Base-by-base conservation (phyloP, 176 grass and related monocot species). In the Oryza meridionalis region DNA sequence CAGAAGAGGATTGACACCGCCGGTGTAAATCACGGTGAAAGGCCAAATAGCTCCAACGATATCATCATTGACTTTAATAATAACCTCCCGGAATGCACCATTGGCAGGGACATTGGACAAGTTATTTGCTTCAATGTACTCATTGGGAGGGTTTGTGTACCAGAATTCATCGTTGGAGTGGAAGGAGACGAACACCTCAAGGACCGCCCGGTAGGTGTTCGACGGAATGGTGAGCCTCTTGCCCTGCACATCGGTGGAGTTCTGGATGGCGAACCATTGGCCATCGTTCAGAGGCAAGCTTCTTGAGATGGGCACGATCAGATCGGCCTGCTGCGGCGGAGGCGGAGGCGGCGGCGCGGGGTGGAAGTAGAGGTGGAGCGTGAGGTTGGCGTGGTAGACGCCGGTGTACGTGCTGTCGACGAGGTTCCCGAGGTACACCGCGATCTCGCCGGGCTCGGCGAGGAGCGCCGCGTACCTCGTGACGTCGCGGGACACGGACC, bases 401-500 rank as follows among this genome's bases (percentile, higher is more conserved):
- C 92, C 92, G 1, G 88, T 90, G 76, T 88, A 94, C 0, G 86
- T 94, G 6, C 62, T 49, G 49, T 94, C 87, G 10, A 89, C 3
- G 79, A 92, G 70, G 10, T 94, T 94, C 51, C 87, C 92, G 26
- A 85, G 84, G 88, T 91, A 94, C 2, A 94, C 88, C n/a, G 85
- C 88, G 42, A 84, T 11, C 59, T 87, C 78, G 16, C 82, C 85
- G 35, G 82, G 85, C 32, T 77, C 72, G 4, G 77, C 44, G 7
- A 84, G 71, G 33, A 91, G 88, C 31, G 92, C 45, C 7, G 85
- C 78, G 70, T 96, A 89, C 66, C 89, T 87, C 35, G 88, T 96
- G 81, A 93, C 70, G 88, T 96, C 91, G 72, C 92, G 92, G 59
- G 73, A 83, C 11, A 93, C 94, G 73, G 90, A 86, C 94, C 94